Evolutionary conservation across 108 stramenopile genomes (phyloP), one percentile per base, ranked within the genome.

Genomic region (Seminavis robusta): DNA sequence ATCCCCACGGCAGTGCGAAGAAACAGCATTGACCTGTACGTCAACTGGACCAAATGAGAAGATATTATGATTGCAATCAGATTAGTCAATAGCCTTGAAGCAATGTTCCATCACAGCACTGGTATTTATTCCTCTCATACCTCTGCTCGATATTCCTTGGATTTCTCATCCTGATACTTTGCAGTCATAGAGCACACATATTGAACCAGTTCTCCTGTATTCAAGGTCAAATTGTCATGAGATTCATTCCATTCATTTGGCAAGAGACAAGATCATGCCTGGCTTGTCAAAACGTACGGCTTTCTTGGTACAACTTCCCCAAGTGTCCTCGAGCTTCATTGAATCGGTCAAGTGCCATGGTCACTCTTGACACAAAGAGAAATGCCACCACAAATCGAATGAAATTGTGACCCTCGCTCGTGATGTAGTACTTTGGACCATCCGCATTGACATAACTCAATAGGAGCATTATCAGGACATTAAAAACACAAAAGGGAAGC

Each of bases 81-180:
- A n/a, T n/a, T n/a, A n/a, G n/a, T n/a, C n/a, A n/a, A n/a, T n/a
- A n/a, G n/a, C n/a, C n/a, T n/a, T n/a, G n/a, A n/a, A n/a, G n/a
- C n/a, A n/a, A n/a, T n/a, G n/a, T n/a, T n/a, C n/a, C n/a, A n/a
- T n/a, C n/a, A n/a, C n/a, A n/a, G n/a, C n/a, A n/a, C n/a, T n/a
- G n/a, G n/a, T n/a, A n/a, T n/a, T n/a, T n/a, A n/a, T n/a, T n/a
- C n/a, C n/a, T n/a, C n/a, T n/a, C n/a, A n/a, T n/a, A 81, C 20
- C 30, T 71, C 61, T 13, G 33, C 33, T 11, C 80, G 51, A 75
- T 76, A 81, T 31, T 73, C 59, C 38, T 70, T 70, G 33, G 76
- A 58, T 1, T 44, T 29, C 13, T 33, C 25, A 2, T 38, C 27
- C 21, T 46, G 36, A 24, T 59, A 34, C 23, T 33, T 36, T 9